These are phyloP conservation scores for Salix caprea DNA, from an alignment of 345 rosid species.

Conservation along the genomic window DNA sequence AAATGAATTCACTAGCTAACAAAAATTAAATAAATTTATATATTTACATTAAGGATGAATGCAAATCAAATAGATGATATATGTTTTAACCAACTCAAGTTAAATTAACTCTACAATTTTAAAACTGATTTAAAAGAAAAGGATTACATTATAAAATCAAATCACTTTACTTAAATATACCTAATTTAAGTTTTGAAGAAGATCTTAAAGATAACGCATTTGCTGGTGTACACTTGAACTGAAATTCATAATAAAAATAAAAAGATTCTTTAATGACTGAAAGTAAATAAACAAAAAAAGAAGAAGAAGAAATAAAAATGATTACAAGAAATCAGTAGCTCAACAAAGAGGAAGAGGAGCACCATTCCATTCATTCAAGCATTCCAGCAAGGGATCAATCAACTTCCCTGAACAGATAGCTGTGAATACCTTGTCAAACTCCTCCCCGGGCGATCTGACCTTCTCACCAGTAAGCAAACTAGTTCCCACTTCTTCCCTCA, in stretches of 20 bases:
- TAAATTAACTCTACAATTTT: no score
- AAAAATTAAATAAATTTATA: no score
- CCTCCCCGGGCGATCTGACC: slow-evolving; percentile 23
- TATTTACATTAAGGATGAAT: no score
- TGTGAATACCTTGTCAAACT: slow-evolving; percentile 27
- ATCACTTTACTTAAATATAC: no score
- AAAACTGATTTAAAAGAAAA: no score
- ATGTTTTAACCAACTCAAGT: no score
- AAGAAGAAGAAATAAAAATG: neutral
- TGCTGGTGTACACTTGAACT: neutral
- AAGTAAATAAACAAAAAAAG: neutral
- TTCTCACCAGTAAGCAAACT: slow-evolving; percentile 26
- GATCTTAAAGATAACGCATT: no score
- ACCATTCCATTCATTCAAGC: slow-evolving; percentile 28
- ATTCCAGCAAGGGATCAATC: slow-evolving; percentile 30
- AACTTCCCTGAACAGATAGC: slow-evolving; percentile 28
- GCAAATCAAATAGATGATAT: no score
- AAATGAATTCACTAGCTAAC: no score
- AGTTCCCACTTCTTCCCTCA: slow-evolving; percentile 27
- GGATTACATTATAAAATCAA: neutral
- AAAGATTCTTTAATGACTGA: neutral
- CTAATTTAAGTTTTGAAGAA: no score
- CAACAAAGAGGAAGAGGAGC: slow-evolving; percentile 26
- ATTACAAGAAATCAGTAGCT: neutral
- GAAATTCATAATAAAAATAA: neutral